Evolutionary conservation across 2,329 filamentous ascomycete genomes (phyloP), one percentile per base, ranked within the genome.

Genomic region (Trichoderma breve): DNA sequence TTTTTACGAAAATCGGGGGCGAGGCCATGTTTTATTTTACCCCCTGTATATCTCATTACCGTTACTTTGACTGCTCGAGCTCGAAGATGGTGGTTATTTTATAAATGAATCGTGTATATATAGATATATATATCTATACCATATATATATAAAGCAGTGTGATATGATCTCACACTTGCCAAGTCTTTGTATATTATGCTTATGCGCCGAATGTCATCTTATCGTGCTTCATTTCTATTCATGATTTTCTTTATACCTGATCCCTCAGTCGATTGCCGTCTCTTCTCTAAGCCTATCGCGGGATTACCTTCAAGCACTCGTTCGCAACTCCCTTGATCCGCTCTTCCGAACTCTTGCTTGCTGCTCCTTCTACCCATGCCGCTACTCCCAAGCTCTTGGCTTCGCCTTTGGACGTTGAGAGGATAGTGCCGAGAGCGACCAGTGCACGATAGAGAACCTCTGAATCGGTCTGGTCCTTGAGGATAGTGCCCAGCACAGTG

Each of bases 391-490:
- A 76, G 32, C 81, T 83, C 76, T 78, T 83, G 39, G 82, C 83
- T 73, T 82, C 82, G 3, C 82, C 82, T 65, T 80, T 81, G 1
- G 81, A 83, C 83, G n/a, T 90, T 86, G 15, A 92, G 28, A 80
- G 94, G 80, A 72, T 79, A 1, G 95, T 99, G 0, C 96, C 97
- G 0, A 95, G 82, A 0, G 93, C 93, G 7, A 97, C 93, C 6
- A 98, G 85, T 0, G 90, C 89, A 26, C 96, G 90, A 79, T 95
- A 98, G 4, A 96, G 83, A 0, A 93, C 93, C 79, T 98, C 96
- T 0, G 91, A 89, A 76, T 98, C 95, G 3, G 86, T 89, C 74
- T 93, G 91, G 4, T 85, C 86, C 6, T 84, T 82, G 1, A 97
- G 81, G 1, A 95, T 86, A 71, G 86, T 85, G 1, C 87, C 87